phyloP scores from a whole-genome alignment of 2,329 filamentous ascomycete species.

The Sarocladium strictum region DNA sequence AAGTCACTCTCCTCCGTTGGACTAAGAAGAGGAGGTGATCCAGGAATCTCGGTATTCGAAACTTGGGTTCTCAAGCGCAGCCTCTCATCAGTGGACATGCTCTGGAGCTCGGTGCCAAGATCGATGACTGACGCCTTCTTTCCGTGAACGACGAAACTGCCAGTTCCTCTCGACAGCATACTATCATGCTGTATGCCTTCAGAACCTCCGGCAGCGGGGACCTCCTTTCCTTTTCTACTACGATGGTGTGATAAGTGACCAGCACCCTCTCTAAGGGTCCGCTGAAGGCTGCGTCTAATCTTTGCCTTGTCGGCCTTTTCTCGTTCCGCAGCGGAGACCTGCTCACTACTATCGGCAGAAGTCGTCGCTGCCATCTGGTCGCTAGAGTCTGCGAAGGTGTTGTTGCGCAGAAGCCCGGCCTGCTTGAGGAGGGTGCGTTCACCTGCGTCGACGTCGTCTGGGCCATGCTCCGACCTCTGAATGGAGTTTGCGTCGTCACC shows the following conservation, averaged over 20 bases:
- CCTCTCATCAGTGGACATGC: slow-evolving; percentile 67
- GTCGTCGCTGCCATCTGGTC: slow-evolving; percentile 30
- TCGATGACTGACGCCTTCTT: slow-evolving; percentile 97
- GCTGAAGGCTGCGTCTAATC: slow-evolving; percentile 80
- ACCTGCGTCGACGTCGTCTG: slow-evolving; percentile 54
- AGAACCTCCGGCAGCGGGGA: slow-evolving; percentile 18
- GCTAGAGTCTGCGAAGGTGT: slow-evolving; percentile 21
- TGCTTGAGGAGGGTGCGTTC: slow-evolving; percentile 65
- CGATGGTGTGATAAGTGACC: slow-evolving; percentile 62
- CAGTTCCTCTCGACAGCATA: slow-evolving; percentile 69
- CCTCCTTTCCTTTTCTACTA: slow-evolving; percentile 69
- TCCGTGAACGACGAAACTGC: slow-evolving; percentile 92
- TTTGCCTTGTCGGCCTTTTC: slow-evolving; percentile 57
- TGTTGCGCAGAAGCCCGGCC: slow-evolving; percentile 53
- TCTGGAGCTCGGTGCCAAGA: slow-evolving; percentile 89
- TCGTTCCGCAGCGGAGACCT: slow-evolving; percentile 32
- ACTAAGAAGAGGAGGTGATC: slow-evolving; percentile 27
- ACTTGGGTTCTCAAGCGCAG: slow-evolving; percentile 49
- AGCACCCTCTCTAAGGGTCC: slow-evolving; percentile 77
- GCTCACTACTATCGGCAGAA: slow-evolving; percentile 23
- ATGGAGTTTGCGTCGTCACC: slow-evolving; percentile 13
- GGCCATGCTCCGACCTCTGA: slow-evolving; percentile 14
- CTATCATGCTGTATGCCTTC: slow-evolving; percentile 49
- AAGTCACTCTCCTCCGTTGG: slow-evolving; percentile 42
- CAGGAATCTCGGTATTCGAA: slow-evolving; percentile 30